Conservation (phyloP, 2,329 filamentous ascomycete genomes). For the Fusarium sterilihyphosum region DNA sequence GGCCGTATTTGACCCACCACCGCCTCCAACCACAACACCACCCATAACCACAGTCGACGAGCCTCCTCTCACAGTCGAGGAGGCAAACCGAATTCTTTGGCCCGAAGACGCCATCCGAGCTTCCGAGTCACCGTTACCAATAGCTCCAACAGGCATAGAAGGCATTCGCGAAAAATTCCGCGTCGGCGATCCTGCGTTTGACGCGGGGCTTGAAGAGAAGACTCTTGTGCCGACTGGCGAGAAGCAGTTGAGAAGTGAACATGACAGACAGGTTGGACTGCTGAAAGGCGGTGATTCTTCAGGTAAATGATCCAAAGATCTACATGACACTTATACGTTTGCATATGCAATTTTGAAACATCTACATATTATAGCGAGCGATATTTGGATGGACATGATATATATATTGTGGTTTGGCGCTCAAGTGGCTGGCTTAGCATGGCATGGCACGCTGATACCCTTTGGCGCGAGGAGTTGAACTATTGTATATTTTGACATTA, state of each 20-base stretch:
- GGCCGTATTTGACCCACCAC: conserved; percentile 10
- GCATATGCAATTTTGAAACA: background rate
- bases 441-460: conserved; percentile 27
- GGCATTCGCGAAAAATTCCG: conserved; percentile 54
- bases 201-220: conserved; percentile 51
- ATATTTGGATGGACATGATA: background rate
- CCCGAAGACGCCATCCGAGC: conserved; percentile 44
- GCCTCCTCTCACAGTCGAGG: conserved; percentile 52
- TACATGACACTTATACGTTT: background rate
- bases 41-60: conserved; percentile 39
- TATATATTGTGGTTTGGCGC: background rate
- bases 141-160: conserved; percentile 29
- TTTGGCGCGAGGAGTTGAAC: conserved; percentile 27
- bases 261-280: conserved; percentile 43
- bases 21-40: background rate
- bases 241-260: conserved; percentile 49
- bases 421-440: background rate
- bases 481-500: background rate
- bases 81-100: conserved; percentile 54
- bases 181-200: conserved; percentile 48
- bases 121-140: conserved; percentile 6
- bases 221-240: conserved; percentile 48
- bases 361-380: conserved; percentile 3
- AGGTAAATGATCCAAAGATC: conserved; percentile 26
- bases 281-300: conserved; percentile 31